These are phyloP conservation scores for Rosa multiflora DNA, from an alignment of 306 rosid genomes.

Conservation along the genomic window DNA sequence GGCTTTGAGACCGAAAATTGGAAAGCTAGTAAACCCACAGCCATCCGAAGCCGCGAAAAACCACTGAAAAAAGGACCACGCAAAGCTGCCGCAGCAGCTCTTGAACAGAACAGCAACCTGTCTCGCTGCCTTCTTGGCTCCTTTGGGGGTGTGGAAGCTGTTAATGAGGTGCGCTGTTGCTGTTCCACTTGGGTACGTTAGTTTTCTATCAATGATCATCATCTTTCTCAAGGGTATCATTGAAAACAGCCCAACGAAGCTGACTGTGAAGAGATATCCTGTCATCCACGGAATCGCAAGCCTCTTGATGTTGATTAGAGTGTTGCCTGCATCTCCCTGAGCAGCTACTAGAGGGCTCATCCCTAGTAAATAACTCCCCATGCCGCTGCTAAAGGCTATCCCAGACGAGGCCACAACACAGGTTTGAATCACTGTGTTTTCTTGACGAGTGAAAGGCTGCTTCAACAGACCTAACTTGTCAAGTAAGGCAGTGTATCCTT, in stretches of 20 bases:
- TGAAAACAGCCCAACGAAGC: too few species aligned
- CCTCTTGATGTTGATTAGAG: too few species aligned
- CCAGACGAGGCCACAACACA: background rate
- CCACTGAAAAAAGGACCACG: too few species aligned
- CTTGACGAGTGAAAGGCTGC: background rate
- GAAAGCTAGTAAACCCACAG: background rate
- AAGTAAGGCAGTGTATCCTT: background rate
- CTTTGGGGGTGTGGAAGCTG: constrained; percentile 21
- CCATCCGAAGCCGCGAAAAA: background rate
- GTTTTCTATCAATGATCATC: constrained; percentile 9
- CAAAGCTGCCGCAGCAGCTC: background rate
- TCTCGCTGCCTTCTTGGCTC: background rate
- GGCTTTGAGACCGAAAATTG: background rate
- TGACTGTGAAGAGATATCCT: too few species aligned
- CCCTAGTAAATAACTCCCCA: background rate
- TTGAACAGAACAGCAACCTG: background rate
- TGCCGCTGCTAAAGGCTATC: background rate
- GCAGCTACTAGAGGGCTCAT: too few species aligned
- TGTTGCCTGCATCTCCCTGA: too few species aligned
- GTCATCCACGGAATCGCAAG: too few species aligned
- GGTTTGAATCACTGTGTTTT: background rate
- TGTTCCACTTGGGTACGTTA: constrained; percentile 12
- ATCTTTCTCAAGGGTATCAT: background rate
- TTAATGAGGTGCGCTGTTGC: constrained; percentile 12
- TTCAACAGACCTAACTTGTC: background rate